Conservation (phyloP, 2,329 filamentous ascomycete species). For the Penicillium sclerotiorum region DNA sequence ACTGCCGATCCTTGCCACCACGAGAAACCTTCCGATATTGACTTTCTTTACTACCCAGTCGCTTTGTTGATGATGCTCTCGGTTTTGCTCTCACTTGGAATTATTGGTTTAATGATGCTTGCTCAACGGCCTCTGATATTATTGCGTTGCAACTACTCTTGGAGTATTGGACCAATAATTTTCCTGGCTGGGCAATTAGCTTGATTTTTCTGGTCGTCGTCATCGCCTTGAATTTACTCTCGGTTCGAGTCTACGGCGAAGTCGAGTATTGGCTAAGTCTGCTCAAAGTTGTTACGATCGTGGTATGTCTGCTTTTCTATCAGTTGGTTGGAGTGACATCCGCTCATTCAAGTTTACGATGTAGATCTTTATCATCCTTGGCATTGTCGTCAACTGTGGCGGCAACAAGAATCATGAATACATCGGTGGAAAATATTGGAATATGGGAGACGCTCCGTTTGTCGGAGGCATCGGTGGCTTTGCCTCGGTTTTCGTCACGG, state of each 20-base stretch:
- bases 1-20: not conserved
- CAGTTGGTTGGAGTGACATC: not conserved
- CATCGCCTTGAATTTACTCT: conserved; percentile 56
- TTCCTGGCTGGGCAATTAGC: conserved; percentile 66
- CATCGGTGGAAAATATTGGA: conserved; percentile 62
- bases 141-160: conserved; percentile 62
- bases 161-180: conserved; percentile 63
- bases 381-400: conserved; percentile 63
- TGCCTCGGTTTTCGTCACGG: conserved; percentile 65
- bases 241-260: conserved; percentile 59
- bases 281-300: conserved; percentile 45
- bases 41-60: conserved; percentile 26
- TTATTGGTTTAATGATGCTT: conserved; percentile 67
- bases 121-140: conserved; percentile 62
- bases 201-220: conserved; percentile 63
- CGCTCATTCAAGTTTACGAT: too few species aligned
- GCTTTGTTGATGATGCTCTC: conserved; percentile 48
- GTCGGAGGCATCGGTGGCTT: conserved; percentile 68
- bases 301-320: conserved; percentile 32
- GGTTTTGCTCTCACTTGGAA: conserved; percentile 51
- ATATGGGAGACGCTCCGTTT: conserved; percentile 63
- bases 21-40: conserved; percentile 2
- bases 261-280: conserved; percentile 47
- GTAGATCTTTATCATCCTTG: conserved; percentile 64
- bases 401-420: conserved; percentile 58